phyloP scores from a whole-genome alignment of 2,329 filamentous ascomycete species.

The Ramularia collo-cygni region DNA sequence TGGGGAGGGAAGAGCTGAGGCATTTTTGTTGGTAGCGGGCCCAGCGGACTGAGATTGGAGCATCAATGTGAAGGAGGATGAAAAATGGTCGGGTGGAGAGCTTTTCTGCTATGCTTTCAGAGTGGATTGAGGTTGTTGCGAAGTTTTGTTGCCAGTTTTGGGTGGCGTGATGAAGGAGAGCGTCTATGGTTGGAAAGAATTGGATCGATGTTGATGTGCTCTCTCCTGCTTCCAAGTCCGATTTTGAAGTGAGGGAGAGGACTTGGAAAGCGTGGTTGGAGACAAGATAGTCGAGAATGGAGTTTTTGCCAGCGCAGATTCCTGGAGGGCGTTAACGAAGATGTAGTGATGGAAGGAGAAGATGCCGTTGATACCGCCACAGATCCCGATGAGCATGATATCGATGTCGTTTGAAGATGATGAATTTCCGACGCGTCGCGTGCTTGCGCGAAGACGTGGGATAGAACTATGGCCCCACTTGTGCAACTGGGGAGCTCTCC shows the following conservation, averaged over 20 bases:
- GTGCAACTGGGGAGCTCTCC: no score
- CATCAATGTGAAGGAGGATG: slow-evolving; percentile 84
- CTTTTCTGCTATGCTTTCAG: slow-evolving; percentile 64
- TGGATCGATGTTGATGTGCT: slow-evolving; percentile 9
- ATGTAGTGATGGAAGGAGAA: neutral
- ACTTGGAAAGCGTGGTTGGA: slow-evolving; percentile 75
- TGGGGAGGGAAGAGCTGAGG: slow-evolving; percentile 33
- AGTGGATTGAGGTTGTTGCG: slow-evolving; percentile 78
- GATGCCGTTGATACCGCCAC: slow-evolving; percentile 57
- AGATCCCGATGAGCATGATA: slow-evolving; percentile 68
- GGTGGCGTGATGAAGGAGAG: slow-evolving; percentile 78
- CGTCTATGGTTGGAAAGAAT: slow-evolving; percentile 57
- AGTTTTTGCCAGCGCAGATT: slow-evolving; percentile 88
- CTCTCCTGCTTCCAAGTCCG: neutral
- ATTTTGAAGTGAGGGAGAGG: slow-evolving; percentile 52
- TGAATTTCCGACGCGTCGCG: no score
- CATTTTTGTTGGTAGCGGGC: slow-evolving; percentile 62
- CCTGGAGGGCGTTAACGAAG: slow-evolving; percentile 43
- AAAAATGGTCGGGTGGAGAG: slow-evolving; percentile 83
- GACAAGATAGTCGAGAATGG: slow-evolving; percentile 80
- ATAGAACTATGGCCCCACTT: no score
- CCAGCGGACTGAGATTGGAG: slow-evolving; percentile 79
- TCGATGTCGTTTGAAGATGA: no score
- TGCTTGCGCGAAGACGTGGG: no score
- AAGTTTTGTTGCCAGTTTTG: slow-evolving; percentile 74